Evolutionary conservation across 345 rosid genomes (phyloP).

Genomic region (Populus alba): DNA sequence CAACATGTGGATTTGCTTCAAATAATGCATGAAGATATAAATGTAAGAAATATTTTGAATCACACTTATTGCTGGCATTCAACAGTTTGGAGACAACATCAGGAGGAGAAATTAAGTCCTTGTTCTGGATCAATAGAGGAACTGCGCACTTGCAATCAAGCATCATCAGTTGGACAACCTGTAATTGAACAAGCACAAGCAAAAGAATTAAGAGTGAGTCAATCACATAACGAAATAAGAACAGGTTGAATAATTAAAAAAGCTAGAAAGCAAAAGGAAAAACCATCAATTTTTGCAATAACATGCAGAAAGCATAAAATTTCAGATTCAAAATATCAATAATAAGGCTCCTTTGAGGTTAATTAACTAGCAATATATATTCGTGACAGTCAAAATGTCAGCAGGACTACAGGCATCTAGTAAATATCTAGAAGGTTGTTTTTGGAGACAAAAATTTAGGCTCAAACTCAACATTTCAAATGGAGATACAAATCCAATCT

Average conservation of each 20-base stretch:
- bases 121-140: conserved; percentile 73
- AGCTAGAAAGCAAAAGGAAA: not conserved
- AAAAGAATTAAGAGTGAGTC: not conserved
- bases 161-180: conserved; percentile 91
- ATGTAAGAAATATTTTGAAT: conserved; percentile 82
- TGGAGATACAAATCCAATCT: not conserved
- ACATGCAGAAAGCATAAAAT: not conserved
- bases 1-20: conserved; percentile 76
- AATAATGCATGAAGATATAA: conserved; percentile 77
- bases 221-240: not conserved
- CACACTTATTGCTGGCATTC: conserved; percentile 58
- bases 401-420: not conserved
- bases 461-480: conserved; percentile 11
- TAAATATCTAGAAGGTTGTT: not conserved
- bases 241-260: not conserved
- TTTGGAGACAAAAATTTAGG: not conserved
- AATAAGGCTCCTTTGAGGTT: not conserved
- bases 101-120: conserved; percentile 72
- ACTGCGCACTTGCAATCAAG: conserved; percentile 85
- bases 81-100: conserved; percentile 78
- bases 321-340: not conserved
- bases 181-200: conserved; percentile 25
- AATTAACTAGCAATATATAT: not conserved
- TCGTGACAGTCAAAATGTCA: not conserved
- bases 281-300: not conserved